Evolutionary conservation across 1,139 yeast genomes (phyloP).

Genomic region (Suhomyces atakaporum): DNA sequence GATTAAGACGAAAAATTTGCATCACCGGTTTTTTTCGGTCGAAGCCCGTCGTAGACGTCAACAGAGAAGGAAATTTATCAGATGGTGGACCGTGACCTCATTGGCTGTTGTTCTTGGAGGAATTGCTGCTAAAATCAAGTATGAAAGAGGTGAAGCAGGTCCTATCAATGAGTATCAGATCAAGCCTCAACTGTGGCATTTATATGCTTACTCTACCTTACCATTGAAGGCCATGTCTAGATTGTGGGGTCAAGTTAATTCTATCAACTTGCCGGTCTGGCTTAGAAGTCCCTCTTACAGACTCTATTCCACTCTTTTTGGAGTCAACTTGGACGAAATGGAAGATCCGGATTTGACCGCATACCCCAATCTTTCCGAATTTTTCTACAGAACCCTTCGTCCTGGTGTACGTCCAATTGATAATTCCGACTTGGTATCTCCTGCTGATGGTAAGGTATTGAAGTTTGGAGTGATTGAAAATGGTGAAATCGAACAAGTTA

Average conservation of each 20-base stretch:
- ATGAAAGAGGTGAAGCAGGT: conserved; percentile 39
- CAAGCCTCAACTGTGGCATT: conserved; percentile 79
- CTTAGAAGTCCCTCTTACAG: conserved; percentile 79
- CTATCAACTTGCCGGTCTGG: conserved; percentile 84
- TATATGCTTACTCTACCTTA: conserved; percentile 84
- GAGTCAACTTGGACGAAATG: conserved; percentile 88
- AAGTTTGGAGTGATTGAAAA: conserved; percentile 81
- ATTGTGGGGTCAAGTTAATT: conserved; percentile 91
- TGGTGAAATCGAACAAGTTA: conserved; percentile 94
- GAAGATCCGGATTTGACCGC: conserved; percentile 75
- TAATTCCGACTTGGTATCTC: conserved; percentile 71
- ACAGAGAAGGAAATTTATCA: conserved; percentile 53
- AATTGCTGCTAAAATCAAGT: conserved; percentile 55
- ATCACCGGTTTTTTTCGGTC: conserved; percentile 44
- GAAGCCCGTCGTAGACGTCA: conserved; percentile 47
- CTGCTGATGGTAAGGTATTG: conserved; percentile 90
- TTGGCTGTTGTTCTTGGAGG: conserved; percentile 66
- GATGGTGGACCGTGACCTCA: conserved; percentile 72
- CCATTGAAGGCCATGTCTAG: conserved; percentile 92
- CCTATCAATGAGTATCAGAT: conserved; percentile 44
- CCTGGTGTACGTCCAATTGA: conserved; percentile 83
- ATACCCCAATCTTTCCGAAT: conserved; percentile 82
- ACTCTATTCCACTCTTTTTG: conserved; percentile 78
- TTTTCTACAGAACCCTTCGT: conserved; percentile 80
- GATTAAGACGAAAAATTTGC: conserved; percentile 39